phyloP scores from a whole-genome alignment of 1,284 basidiomycete species.

The Apiotrichum akiyoshidainum region DNA sequence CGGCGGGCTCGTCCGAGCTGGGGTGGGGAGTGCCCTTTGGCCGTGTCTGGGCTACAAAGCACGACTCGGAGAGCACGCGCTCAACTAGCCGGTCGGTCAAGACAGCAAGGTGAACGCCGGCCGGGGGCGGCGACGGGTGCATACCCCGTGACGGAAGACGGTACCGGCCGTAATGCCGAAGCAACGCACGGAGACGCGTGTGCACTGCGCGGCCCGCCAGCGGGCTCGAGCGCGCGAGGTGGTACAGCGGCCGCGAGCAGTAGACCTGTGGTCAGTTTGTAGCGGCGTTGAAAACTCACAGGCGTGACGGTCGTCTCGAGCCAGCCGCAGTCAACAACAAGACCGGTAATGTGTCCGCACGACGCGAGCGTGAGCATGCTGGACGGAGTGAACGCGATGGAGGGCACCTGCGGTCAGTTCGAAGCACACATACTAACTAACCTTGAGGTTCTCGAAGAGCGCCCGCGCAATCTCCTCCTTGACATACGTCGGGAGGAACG shows the following conservation, averaged over 20 bases:
- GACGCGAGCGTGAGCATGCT: slow-evolving; percentile 79
- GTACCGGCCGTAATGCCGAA: slow-evolving; percentile 65
- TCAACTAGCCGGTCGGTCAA: slow-evolving; percentile 34
- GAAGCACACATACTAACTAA: slow-evolving; percentile 40
- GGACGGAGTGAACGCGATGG: slow-evolving; percentile 84
- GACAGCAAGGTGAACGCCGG: slow-evolving; percentile 9
- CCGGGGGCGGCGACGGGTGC: slow-evolving; percentile 1
- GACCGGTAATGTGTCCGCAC: slow-evolving; percentile 80
- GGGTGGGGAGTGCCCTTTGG: background rate
- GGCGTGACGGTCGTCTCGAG: slow-evolving; percentile 84
- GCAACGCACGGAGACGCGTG: slow-evolving; percentile 68
- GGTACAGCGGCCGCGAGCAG: slow-evolving; percentile 77
- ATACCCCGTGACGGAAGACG: slow-evolving; percentile 5
- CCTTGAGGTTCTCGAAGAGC: slow-evolving; percentile 86
- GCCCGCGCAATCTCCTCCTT: slow-evolving; percentile 83
- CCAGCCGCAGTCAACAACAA: slow-evolving; percentile 88
- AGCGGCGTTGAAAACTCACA: slow-evolving; percentile 56
- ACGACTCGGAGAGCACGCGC: slow-evolving; percentile 41
- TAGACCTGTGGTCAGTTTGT: slow-evolving; percentile 64
- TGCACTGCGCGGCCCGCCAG: slow-evolving; percentile 72
- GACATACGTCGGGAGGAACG: slow-evolving; percentile 76
- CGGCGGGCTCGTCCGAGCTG: slow-evolving; percentile 2
- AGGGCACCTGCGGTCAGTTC: slow-evolving; percentile 66
- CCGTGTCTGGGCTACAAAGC: slow-evolving; percentile 30
- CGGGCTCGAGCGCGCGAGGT: slow-evolving; percentile 74